Percentiles rank a stretch among this genome's conserved stretches.
Conservation (phyloP, 768 basidiomycete genomes). For the Rhodosporidiobolus sp. region DNA sequence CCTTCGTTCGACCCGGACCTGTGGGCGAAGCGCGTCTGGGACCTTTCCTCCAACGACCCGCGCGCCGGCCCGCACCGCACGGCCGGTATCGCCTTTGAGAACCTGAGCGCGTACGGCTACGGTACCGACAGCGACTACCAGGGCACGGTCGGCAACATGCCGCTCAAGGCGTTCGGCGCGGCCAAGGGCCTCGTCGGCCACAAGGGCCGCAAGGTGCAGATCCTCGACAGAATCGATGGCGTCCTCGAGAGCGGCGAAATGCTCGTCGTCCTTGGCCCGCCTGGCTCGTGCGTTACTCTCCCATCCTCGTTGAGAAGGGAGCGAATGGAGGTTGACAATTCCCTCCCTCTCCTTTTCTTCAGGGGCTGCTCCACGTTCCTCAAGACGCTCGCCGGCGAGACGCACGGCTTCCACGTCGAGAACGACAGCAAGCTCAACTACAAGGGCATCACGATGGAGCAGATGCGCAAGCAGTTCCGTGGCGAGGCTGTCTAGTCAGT, state of each 20-base stretch:
- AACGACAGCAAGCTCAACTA: constrained; percentile 51
- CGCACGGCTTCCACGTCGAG: constrained; percentile 50
- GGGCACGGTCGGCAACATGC: constrained; percentile 7
- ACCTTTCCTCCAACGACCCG: background rate
- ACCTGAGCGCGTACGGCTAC: constrained; percentile 23
- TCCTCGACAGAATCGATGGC: constrained; percentile 1
- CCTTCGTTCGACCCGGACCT: background rate
- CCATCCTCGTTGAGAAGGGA: constrained; percentile 44
- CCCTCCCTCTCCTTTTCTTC: constrained; percentile 40
- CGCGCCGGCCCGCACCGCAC: constrained; percentile 1
- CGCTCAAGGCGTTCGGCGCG: constrained; percentile 10
- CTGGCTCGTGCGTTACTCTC: background rate
- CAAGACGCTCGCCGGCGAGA: constrained; percentile 55
- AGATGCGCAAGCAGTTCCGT: constrained; percentile 54
- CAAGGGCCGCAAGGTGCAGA: constrained; percentile 58
- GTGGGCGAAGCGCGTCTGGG: background rate
- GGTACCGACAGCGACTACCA: constrained; percentile 17
- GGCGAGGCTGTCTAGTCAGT: constrained; percentile 79
- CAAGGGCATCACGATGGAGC: constrained; percentile 52
- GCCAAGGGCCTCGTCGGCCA: constrained; percentile 56
- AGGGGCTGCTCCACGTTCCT: constrained; percentile 53
- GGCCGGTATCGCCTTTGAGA: constrained; percentile 26
- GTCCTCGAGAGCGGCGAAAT: constrained; percentile 62
- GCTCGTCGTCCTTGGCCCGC: constrained; percentile 58
- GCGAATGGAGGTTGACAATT: too few species aligned